These are phyloP conservation scores for Solanum corneliomulleri DNA, from an alignment of 257 asterid genomes.

Conservation along the genomic window DNA sequence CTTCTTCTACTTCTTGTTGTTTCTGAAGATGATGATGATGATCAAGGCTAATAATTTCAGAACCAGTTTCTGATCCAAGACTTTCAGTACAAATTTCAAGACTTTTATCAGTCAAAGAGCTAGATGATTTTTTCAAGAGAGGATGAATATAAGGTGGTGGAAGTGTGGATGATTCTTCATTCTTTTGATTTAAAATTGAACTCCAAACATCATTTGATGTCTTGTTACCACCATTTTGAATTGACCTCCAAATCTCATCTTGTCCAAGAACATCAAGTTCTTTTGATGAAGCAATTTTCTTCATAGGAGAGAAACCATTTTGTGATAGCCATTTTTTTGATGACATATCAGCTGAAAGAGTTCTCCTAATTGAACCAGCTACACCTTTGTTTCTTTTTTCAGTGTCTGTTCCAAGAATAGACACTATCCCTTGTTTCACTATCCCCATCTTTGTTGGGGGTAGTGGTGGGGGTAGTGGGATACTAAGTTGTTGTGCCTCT, in stretches of 20 bases:
- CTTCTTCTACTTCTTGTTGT: neutral
- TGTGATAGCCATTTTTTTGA: slow-evolving; percentile 29
- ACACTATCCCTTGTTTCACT: slow-evolving; percentile 46
- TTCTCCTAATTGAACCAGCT: slow-evolving; percentile 11
- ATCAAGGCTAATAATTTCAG: slow-evolving; percentile 39
- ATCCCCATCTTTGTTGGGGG: neutral
- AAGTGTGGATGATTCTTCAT: slow-evolving; percentile 6
- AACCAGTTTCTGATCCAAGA: slow-evolving; percentile 87
- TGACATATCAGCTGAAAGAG: slow-evolving; percentile 37
- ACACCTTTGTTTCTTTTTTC: neutral
- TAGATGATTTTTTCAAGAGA: slow-evolving; percentile 20
- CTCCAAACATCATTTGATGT: neutral
- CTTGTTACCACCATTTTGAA: neutral
- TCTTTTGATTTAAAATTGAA: slow-evolving; percentile 15
- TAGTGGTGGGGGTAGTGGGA: neutral
- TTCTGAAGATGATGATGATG: neutral
- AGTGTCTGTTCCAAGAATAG: slow-evolving; percentile 2
- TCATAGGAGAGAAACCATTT: slow-evolving; percentile 16
- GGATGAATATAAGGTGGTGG: slow-evolving; percentile 60
- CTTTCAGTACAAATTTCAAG: slow-evolving; percentile 83
- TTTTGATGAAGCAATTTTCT: slow-evolving; percentile 18
- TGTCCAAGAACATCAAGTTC: slow-evolving; percentile 7
- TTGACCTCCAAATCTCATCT: neutral
- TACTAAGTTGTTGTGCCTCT: neutral
- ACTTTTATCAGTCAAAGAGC: slow-evolving; percentile 50